Evolutionary conservation across 2,329 filamentous ascomycete genomes (phyloP), one percentile per base, ranked within the genome.

Genomic region (Fusarium cyanostomum): DNA sequence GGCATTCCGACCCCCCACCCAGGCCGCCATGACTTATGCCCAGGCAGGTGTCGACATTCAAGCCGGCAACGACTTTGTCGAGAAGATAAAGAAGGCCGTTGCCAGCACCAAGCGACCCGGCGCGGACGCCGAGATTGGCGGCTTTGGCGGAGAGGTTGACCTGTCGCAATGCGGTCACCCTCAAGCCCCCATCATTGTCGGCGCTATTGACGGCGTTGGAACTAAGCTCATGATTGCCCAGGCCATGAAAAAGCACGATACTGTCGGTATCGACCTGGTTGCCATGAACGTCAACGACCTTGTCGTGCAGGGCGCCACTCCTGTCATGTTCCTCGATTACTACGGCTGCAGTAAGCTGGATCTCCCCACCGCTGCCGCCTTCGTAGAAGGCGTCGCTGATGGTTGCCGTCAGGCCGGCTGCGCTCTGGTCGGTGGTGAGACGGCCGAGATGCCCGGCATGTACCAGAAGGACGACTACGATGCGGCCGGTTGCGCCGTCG

Each of bases 241-340:
- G 75, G 86, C 88, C 11, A 91, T 96, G 81, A 85, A 88, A 70
- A 92, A 96, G 79, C 95, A 97, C 78, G 89, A 94, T 77, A 97
- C 94, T 4, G 94, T 99, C 10, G 95, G 95, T 59, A 93, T 99
- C 70, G 95, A 99, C 75, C 86, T 99, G 31, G 95, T 99, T 5
- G 95, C 95, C 67, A 98, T 98, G 94, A 98, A 97, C 77, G 95
- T 98, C 74, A 99, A 99, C 77, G 95, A 99, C 73, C 84, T 99
- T 0, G 89, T 99, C 48, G 95, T 98, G 8, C 94, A 98, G 80
- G 95, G 95, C 52, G 95, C 95, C 11, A 92, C 95, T 69, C 94
- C 95, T 3, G 84, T 98, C 65, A 95, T 95, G 83, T 98, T 99
- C 85, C 88, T 98, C 62, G 95, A 99, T 81, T 98, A 96, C 84